Base-by-base conservation (phyloP, 176 grass and related monocot genomes). In the Eragrostis nindensis region DNA sequence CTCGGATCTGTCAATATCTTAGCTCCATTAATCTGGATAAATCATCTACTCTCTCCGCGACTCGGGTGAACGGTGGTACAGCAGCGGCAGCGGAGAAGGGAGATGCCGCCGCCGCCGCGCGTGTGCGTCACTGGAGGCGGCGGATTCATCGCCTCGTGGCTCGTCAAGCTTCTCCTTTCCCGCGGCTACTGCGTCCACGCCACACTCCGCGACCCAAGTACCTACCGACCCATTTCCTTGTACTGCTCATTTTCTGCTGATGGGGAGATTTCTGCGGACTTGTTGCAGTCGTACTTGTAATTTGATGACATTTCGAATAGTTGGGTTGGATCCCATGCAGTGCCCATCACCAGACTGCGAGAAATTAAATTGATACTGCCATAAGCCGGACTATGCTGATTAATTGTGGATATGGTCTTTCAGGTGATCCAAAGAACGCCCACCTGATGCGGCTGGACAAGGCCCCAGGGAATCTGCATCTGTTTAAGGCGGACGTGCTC, bases 401-500 rank as follows among this genome's bases (percentile, higher is more conserved):
- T 48, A 16, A 70, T 13, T 65, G 41, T 22, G 44, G 62, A 24
- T n/a, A n/a, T 69, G 74, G 40, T 32, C 61, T 61, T 65, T 47
- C 77, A 95, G 87, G 79, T 69, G 74, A 90, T 56, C 78, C 78
- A 48, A 88, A 88, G 75, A 97, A 88, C 38, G 67, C 46, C 59
- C 90, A 96, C 49, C 29, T 92, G 66, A 71, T 69, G 67, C 68
- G 81, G 75, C 70, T 87, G 66, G 88, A 79, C 2, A 43, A 74
- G 62, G 93, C 88, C 11, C 75, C 67, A 6, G 80, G 85, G 70
- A 97, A 92, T 73, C 86, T 91, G 42, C 88, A 65, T 18, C 68
- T 91, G 48, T 93, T 97, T 78, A 90, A 84, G 62, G 88, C 90
- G 8, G 86, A 97, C n/a, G 47, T 93, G 84, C 83, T 93, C 13